Evolutionary conservation across 257 asterid species (phyloP).

Genomic region (Fraxinus anomala): DNA sequence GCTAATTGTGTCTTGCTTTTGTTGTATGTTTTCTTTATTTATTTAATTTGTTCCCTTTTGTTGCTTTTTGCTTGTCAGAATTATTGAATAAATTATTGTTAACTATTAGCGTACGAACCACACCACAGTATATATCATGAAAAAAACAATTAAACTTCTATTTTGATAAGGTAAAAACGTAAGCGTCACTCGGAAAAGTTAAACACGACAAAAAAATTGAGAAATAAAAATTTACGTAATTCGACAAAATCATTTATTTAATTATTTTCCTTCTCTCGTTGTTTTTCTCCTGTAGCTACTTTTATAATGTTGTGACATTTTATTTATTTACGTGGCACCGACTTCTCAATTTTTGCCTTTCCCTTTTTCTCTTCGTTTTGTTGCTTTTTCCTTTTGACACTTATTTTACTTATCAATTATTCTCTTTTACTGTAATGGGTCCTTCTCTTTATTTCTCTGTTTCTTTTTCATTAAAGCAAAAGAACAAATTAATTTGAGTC

Average conservation of each 20-base stretch:
- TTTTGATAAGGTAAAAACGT: too few species aligned
- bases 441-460: not conserved
- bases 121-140: not conserved
- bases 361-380: not conserved
- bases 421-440: not conserved
- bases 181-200: too few species aligned
- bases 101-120: too few species aligned
- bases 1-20: conserved; percentile 9
- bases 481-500: too few species aligned
- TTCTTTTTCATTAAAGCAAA: not conserved
- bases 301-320: not conserved
- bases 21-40: not conserved
- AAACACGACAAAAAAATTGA: too few species aligned
- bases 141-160: too few species aligned
- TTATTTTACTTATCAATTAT: not conserved
- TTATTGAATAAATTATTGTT: not conserved
- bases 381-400: not conserved
- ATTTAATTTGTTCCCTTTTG: not conserved
- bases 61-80: not conserved
- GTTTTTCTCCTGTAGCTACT: not conserved
- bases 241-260: too few species aligned
- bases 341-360: not conserved
- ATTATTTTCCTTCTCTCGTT: too few species aligned
- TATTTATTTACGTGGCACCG: not conserved
- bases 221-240: too few species aligned